Conservation (phyloP, 495 filamentous ascomycete species). For the Cenococcum geophilum region DNA sequence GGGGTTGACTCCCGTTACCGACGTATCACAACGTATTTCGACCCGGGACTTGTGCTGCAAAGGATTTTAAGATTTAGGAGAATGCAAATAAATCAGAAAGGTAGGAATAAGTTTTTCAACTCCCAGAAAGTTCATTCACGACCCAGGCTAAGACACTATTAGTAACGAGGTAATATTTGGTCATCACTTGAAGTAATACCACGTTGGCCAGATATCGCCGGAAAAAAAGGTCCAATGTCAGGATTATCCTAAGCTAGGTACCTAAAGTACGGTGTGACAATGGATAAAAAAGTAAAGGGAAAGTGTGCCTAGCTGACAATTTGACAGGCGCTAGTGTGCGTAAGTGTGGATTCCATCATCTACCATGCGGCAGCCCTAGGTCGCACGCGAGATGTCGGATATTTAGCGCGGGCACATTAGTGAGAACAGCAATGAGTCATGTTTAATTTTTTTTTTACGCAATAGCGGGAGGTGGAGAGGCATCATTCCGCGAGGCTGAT, state of each 20-base stretch:
- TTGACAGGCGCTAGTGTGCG: conserved; percentile 1
- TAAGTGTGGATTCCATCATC: neutral
- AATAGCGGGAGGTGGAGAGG: neutral
- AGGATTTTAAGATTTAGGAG: neutral
- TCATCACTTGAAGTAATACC: neutral
- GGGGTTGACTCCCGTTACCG: conserved; percentile 1
- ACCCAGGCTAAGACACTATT: neutral
- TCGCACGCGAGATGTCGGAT: neutral
- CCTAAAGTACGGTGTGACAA: conserved; percentile 7
- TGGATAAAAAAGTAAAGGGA: neutral
- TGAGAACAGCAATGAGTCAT: neutral
- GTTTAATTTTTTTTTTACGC: neutral
- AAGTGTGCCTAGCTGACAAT: neutral
- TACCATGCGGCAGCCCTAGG: neutral
- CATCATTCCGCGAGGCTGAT: too few species aligned
- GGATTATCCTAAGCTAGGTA: conserved; percentile 2
- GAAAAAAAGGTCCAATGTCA: neutral
- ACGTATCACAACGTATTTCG: conserved; percentile 1
- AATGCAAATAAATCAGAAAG: neutral
- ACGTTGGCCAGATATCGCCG: neutral
- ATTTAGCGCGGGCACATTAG: neutral
- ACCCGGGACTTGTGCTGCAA: neutral
- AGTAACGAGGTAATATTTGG: neutral
- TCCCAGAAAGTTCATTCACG: neutral
- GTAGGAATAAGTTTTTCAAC: neutral